Evolutionary conservation across 1,284 basidiomycete genomes (phyloP).

Genomic region (Papiliotrema terrestris): DNA sequence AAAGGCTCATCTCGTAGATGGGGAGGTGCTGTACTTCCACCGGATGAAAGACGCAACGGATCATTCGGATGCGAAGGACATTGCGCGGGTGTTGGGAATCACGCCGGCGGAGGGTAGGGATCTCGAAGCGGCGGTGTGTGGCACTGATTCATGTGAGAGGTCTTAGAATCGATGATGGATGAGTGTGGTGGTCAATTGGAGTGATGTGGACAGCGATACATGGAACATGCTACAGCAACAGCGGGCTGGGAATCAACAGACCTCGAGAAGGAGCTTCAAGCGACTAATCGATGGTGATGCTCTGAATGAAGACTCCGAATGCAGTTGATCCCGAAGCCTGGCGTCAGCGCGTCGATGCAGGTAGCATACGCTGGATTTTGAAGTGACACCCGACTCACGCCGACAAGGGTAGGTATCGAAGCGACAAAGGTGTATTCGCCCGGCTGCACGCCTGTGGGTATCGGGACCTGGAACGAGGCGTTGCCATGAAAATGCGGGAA

Average conservation of each 20-base stretch:
- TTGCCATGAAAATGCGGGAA: not conserved
- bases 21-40: slow-evolving; percentile 15
- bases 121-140: too few relatives aligned
- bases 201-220: too few relatives aligned
- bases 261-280: too few relatives aligned
- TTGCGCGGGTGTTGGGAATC: slow-evolving; percentile 13
- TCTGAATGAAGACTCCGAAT: not conserved
- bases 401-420: slow-evolving; percentile 23
- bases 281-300: not conserved
- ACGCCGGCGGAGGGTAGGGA: not conserved
- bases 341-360: not conserved
- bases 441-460: slow-evolving; percentile 6
- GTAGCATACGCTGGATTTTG: too few relatives aligned
- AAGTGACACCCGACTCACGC: slow-evolving; percentile 16
- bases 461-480: slow-evolving; percentile 11
- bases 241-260: too few relatives aligned
- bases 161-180: too few relatives aligned
- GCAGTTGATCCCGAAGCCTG: slow-evolving; percentile 2
- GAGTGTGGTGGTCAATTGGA: too few relatives aligned
- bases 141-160: too few relatives aligned
- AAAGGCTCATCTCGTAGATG: slow-evolving; percentile 13
- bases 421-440: slow-evolving; percentile 17
- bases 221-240: too few relatives aligned
- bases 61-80: slow-evolving; percentile 14
- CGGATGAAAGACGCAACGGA: slow-evolving; percentile 18